Evolutionary conservation across 805 yeast genomes (phyloP).

Genomic region (Pichia pseudocactophila): DNA sequence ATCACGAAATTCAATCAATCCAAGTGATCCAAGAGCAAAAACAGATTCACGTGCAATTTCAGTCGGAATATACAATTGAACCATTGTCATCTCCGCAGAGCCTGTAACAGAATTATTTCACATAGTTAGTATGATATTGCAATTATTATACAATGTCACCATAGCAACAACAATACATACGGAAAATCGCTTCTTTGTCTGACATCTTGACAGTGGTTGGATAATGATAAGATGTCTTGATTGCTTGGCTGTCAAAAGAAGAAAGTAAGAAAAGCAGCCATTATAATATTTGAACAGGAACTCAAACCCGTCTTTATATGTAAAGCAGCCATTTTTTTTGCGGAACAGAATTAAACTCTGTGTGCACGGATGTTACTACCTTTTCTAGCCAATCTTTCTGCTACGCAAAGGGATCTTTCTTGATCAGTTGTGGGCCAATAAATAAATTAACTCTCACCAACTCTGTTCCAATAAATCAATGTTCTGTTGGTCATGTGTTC

Average conservation of each 20-base stretch:
- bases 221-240: not conserved
- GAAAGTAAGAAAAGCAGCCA: not conserved
- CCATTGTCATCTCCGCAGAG: constrained; percentile 96
- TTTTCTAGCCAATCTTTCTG: not conserved
- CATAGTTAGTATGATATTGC: not conserved
- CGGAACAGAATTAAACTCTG: not conserved
- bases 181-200: constrained; percentile 24
- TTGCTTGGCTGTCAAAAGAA: not conserved
- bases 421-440: too few relatives aligned
- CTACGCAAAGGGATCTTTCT: too few relatives aligned
- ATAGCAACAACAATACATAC: constrained; percentile 14
- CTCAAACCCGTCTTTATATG: not conserved
- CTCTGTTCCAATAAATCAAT: too few relatives aligned
- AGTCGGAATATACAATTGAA: constrained; percentile 84
- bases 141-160: not conserved
- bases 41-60: constrained; percentile 84
- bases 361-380: not conserved
- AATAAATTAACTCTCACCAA: too few relatives aligned
- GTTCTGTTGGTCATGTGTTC: too few relatives aligned
- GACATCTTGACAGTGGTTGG: constrained; percentile 6
- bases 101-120: constrained; percentile 24
- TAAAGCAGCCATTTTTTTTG: not conserved
- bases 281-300: not conserved
- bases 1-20: constrained; percentile 83
- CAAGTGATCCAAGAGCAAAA: constrained; percentile 78